Conservation (phyloP, 75 land plant genomes). For the Gnetum montanum region DNA sequence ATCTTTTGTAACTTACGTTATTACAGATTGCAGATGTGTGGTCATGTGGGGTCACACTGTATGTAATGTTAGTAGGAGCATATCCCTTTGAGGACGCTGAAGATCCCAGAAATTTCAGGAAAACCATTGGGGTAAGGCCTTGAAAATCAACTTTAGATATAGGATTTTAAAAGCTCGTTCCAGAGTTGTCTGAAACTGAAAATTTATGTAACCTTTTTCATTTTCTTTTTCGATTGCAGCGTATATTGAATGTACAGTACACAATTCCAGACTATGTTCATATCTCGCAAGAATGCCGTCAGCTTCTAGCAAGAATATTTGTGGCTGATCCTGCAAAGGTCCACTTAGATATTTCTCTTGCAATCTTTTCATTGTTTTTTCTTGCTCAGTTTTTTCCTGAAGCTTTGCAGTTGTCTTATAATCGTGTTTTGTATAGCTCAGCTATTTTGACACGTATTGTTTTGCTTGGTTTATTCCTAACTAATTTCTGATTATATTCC, state of each 20-base stretch:
- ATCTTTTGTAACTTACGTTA: background rate
- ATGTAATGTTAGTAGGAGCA: slow-evolving; percentile 95
- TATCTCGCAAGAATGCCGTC: slow-evolving; percentile 72
- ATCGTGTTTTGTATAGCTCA: background rate
- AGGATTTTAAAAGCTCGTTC: background rate
- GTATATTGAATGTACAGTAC: slow-evolving; percentile 85
- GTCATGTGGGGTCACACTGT: slow-evolving; percentile 97
- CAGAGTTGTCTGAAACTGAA: background rate
- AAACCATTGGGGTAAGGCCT: slow-evolving; percentile 62
- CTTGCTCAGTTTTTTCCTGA: background rate
- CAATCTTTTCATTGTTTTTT: background rate
- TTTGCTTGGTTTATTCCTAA: slow-evolving; percentile 3
- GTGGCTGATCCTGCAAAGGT: slow-evolving; percentile 84
- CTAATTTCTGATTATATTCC: background rate
- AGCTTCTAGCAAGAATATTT: slow-evolving; percentile 85
- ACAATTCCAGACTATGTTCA: slow-evolving; percentile 79
- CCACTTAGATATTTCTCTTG: background rate
- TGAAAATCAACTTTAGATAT: background rate
- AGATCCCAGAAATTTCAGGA: slow-evolving; percentile 81
- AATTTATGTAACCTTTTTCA: background rate
- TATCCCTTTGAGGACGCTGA: slow-evolving; percentile 92
- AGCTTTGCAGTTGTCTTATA: background rate
- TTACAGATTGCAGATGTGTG: slow-evolving; percentile 85
- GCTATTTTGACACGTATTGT: slow-evolving; percentile 6
- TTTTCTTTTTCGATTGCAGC: slow-evolving; percentile 35